phyloP scores from a whole-genome alignment of 768 basidiomycete genomes.

The Piloderma croceum region DNA sequence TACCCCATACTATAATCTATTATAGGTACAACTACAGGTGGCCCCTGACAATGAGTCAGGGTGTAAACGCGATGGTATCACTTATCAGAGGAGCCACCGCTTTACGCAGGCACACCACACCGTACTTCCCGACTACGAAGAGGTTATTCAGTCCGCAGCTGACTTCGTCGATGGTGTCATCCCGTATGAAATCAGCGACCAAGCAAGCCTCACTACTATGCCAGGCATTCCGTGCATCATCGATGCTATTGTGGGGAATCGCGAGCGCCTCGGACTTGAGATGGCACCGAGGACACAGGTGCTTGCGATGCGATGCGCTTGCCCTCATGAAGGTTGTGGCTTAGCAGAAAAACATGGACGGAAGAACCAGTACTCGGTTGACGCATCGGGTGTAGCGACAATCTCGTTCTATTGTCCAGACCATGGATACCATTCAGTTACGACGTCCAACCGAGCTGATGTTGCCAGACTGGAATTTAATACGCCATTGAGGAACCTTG shows the following conservation, averaged over 20 bases:
- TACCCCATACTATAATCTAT: too few species aligned
- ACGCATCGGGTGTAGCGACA: too few species aligned
- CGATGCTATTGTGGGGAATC: conserved; percentile 10
- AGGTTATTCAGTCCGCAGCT: conserved; percentile 9
- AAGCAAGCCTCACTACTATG: conserved; percentile 14
- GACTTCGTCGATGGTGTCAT: conserved; percentile 17
- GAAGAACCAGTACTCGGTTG: conserved; percentile 9
- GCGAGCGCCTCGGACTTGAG: conserved; percentile 12
- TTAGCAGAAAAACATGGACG: conserved; percentile 15
- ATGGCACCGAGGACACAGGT: conserved; percentile 10
- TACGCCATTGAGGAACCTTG: conserved; percentile 25
- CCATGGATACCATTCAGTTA: conserved; percentile 21
- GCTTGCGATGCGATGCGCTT: conserved; percentile 21
- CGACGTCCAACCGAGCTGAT: conserved; percentile 10
- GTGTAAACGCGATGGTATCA: conserved; percentile 17
- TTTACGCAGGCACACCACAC: too few species aligned
- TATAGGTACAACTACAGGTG: too few species aligned
- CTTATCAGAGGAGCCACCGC: conserved; percentile 23
- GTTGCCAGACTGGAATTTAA: conserved; percentile 23
- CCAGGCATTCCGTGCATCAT: conserved; percentile 13
- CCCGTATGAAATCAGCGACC: conserved; percentile 13
- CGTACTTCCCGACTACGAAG: too few species aligned
- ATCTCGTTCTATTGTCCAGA: conserved; percentile 22
- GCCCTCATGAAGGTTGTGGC: conserved; percentile 22
- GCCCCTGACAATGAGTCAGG: too few species aligned